Base-by-base conservation (phyloP, 2,329 filamentous ascomycete genomes). In the Penicillium hesseltinei region DNA sequence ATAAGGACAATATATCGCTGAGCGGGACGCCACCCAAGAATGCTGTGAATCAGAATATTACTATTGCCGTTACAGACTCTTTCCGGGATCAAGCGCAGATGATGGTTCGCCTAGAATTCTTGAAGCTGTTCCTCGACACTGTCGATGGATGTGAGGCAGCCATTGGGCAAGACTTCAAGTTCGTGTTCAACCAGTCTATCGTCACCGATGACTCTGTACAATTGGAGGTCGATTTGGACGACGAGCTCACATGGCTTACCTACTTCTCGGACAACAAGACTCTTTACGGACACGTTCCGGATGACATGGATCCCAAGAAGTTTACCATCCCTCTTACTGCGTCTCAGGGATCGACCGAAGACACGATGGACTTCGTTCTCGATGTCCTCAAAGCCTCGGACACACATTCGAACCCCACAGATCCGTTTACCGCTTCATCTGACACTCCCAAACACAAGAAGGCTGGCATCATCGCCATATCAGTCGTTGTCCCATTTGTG, bases 11-110 rank as follows among this genome's bases (percentile, higher is more conserved):
- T 0, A 82, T 91, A 69, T 76, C 75, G 0, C 73, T 96, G 7
- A 80, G 75, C 33, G 92, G 91, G 2, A 88, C 76, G 1, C 85
- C 88, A 3, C 84, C 86, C 0, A 67, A 78, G n/a, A 76, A 79
- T 50, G 82, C 84, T 4, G 77, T 78, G 48, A 83, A 86, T 4
- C 79, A 82, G 29, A 88, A 88, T 62, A 81, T 93, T 39, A 84
- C 80, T 0, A 76, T 92, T 42, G 77, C 77, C 5, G 82, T 86
- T 2, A 77, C 74, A 7, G 88, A 91, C 66, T 76, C 75, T n/a
- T 84, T 81, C 60, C 80, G 80, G 6, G 83, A 90, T 67, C 75
- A 73, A 5, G 81, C 89, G 7, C 84, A 81, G 48, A 77, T 85
- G 15, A 83, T 83, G 0, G 69, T 90, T 27, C 71, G 72, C 27